phyloP scores from a whole-genome alignment of 2,329 filamentous ascomycete species.

The Fusarium napiforme region DNA sequence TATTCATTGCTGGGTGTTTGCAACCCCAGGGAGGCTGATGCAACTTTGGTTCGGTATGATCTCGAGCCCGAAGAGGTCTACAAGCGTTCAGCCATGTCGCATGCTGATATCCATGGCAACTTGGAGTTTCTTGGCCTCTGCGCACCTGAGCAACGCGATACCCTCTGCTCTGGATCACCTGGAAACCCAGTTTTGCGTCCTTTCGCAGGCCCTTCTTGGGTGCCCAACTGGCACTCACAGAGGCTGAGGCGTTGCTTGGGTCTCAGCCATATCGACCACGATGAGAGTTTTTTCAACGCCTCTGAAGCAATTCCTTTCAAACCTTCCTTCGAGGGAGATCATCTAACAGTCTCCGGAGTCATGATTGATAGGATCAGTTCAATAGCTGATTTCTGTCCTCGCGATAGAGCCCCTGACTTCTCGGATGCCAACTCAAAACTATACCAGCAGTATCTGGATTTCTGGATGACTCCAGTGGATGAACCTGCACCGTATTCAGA shows the following conservation, averaged over 20 bases:
- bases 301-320: background rate
- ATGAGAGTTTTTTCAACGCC: background rate
- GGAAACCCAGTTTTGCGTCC: fast-evolving
- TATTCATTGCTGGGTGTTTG: background rate
- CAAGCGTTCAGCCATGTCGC: background rate
- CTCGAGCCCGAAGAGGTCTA: background rate
- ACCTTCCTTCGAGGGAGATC: background rate
- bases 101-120: background rate
- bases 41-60: background rate
- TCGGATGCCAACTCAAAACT: background rate
- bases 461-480: background rate
- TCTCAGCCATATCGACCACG: background rate
- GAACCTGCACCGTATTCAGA: background rate
- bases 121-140: background rate
- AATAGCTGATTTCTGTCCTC: background rate
- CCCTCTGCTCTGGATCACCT: background rate
- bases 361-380: background rate
- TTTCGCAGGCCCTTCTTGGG: background rate
- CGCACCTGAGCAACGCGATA: background rate
- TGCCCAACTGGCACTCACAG: background rate
- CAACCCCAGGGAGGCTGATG: background rate
- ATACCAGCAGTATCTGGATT: background rate
- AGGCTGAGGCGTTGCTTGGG: background rate
- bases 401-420: background rate
- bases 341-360: background rate